phyloP scores from a whole-genome alignment of 257 asterid species.

The Plantago major region DNA sequence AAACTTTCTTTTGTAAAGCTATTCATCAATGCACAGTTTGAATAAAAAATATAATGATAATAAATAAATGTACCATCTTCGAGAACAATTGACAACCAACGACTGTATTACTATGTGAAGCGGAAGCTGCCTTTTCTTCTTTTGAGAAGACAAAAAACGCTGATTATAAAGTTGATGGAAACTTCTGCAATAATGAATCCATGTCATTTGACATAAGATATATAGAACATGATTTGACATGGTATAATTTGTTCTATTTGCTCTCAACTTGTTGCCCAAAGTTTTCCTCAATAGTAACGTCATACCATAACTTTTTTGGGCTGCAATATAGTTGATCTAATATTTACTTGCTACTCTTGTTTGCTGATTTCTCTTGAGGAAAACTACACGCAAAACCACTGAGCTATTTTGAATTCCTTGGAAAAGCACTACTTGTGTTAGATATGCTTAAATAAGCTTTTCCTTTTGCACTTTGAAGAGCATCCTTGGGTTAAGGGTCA shows the following conservation, averaged over 20 bases:
- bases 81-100: neutral
- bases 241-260: too few species aligned
- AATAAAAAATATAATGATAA: neutral
- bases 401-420: too few species aligned
- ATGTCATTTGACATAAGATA: neutral
- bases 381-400: too few species aligned
- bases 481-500: conserved; percentile 82
- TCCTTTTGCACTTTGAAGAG: conserved; percentile 32
- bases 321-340: too few species aligned
- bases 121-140: neutral
- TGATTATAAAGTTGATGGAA: neutral
- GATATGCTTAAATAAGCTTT: neutral
- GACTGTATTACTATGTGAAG: neutral
- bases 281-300: too few species aligned
- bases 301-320: too few species aligned
- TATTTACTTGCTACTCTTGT: too few species aligned
- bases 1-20: neutral
- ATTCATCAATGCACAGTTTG: neutral
- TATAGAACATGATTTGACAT: neutral
- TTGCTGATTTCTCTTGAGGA: too few species aligned
- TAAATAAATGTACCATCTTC: conserved; percentile 1
- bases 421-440: too few species aligned
- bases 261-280: too few species aligned
- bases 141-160: neutral
- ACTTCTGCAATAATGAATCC: neutral